phyloP scores from a whole-genome alignment of 2,329 filamentous ascomycete species.

The Plenodomus lindquistii region DNA sequence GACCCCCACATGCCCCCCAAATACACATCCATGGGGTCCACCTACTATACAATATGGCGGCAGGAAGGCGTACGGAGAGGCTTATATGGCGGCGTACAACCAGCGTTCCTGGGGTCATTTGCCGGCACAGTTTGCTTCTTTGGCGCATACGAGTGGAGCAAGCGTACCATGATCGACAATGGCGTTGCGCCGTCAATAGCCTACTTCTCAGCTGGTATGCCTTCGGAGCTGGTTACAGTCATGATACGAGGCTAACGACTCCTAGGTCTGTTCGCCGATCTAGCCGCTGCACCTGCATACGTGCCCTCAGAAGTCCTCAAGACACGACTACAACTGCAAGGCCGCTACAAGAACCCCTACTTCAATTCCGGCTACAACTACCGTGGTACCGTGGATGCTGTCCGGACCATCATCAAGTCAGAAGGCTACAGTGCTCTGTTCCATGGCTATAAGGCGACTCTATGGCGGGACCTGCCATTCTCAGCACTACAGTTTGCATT shows the following conservation, averaged over 20 bases:
- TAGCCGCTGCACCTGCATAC: conserved; percentile 89
- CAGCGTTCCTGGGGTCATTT: conserved; percentile 89
- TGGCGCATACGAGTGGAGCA: conserved; percentile 94
- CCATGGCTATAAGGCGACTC: conserved; percentile 94
- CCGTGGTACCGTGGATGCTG: conserved; percentile 79
- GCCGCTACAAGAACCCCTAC: conserved; percentile 90
- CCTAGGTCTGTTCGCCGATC: conserved; percentile 85
- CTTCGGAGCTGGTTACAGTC: not conserved
- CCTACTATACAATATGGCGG: conserved; percentile 89
- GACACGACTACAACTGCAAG: conserved; percentile 93
- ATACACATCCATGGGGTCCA: conserved; percentile 86
- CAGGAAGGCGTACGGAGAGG: conserved; percentile 88
- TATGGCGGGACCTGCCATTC: conserved; percentile 92
- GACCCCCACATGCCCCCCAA: conserved; percentile 91
- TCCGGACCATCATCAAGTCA: conserved; percentile 77
- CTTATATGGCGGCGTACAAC: conserved; percentile 90
- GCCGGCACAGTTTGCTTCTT: conserved; percentile 95
- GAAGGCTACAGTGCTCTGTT: conserved; percentile 89
- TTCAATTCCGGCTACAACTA: conserved; percentile 98
- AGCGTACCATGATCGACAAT: conserved; percentile 81
- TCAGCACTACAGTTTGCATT: conserved; percentile 97
- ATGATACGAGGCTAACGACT: not conserved
- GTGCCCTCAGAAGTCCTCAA: conserved; percentile 98
- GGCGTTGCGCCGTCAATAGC: conserved; percentile 81
- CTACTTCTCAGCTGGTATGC: conserved; percentile 80